Percentiles rank a stretch among this genome's conserved stretches.
Evolutionary conservation across 164 flowering plant species (phyloP).

Genomic region (Vitis amurensis): DNA sequence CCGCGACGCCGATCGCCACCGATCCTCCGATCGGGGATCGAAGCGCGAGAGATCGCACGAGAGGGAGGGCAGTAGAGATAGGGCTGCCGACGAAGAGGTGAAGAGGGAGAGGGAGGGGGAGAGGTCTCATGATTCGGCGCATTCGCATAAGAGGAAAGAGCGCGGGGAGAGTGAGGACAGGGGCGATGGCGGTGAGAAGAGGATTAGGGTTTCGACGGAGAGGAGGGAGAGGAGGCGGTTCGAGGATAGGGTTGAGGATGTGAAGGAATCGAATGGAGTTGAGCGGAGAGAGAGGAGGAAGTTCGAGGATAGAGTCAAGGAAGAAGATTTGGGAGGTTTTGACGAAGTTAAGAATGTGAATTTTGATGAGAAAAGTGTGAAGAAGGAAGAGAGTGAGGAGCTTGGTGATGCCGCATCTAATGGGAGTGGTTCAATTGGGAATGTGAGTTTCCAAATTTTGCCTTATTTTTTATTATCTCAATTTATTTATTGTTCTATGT

Average conservation of each 20-base stretch:
- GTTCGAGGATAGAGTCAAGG: conserved; percentile 35
- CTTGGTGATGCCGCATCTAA: conserved; percentile 9
- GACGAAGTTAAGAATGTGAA: neutral
- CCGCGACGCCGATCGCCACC: conserved; percentile 3
- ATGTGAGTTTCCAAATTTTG: conserved; percentile 43
- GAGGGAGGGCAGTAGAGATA: conserved; percentile 12
- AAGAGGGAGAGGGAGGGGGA: conserved; percentile 11
- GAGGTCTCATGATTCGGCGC: neutral
- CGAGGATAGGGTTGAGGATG: conserved; percentile 22
- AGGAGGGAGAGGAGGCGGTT: conserved; percentile 36
- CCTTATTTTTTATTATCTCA: neutral
- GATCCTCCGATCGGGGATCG: conserved; percentile 18
- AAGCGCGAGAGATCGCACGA: conserved; percentile 12
- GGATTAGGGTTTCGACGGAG: conserved; percentile 44
- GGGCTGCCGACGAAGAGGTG: conserved; percentile 18
- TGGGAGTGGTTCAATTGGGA: conserved; percentile 35
- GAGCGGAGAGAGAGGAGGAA: conserved; percentile 37
- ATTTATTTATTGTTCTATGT: neutral
- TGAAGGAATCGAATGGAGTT: neutral
- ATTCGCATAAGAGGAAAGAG: conserved; percentile 61
- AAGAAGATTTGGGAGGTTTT: conserved; percentile 18
- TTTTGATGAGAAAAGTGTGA: conserved; percentile 8
- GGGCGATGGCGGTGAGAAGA: conserved; percentile 39
- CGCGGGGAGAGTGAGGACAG: conserved; percentile 53
- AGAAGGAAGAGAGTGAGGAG: conserved; percentile 16